Evolutionary conservation across 2,329 filamentous ascomycete species (phyloP).

Genomic region (Tolypocladium tundrense): DNA sequence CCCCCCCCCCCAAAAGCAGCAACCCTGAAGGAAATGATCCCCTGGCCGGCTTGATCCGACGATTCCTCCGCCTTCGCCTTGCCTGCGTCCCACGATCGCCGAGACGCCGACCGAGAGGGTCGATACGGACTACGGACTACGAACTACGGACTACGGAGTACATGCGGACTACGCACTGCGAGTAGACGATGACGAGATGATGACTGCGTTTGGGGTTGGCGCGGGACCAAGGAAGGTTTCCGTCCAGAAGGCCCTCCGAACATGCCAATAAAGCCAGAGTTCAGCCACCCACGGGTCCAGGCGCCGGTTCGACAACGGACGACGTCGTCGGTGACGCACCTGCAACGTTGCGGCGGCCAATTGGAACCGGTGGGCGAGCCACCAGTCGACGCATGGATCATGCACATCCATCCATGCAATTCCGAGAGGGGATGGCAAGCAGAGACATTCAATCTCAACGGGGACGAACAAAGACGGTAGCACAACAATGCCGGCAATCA

Average conservation of each 20-base stretch:
- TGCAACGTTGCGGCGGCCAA: not conserved
- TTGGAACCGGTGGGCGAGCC: not conserved
- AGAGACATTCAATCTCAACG: not conserved
- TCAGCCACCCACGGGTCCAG: not conserved
- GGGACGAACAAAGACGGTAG: not conserved
- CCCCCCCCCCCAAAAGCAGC: not conserved
- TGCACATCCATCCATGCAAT: not conserved
- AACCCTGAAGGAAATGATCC: not conserved
- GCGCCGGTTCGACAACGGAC: not conserved
- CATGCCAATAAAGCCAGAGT: not conserved
- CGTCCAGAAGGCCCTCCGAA: not conserved
- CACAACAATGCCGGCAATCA: not conserved
- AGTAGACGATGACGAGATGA: not conserved
- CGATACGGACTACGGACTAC: no score
- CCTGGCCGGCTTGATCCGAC: not conserved
- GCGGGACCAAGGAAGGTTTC: not conserved
- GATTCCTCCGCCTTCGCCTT: not conserved
- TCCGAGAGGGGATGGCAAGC: not conserved
- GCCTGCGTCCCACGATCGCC: not conserved
- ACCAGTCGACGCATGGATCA: not conserved
- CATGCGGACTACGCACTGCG: no score
- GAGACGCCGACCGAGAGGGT: not conserved
- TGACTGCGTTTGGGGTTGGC: not conserved
- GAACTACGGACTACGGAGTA: no score
- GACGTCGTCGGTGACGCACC: not conserved